These are phyloP conservation scores for Sclerotinia minor DNA, from an alignment of 2,329 filamentous ascomycete genomes.

Conservation along the genomic window DNA sequence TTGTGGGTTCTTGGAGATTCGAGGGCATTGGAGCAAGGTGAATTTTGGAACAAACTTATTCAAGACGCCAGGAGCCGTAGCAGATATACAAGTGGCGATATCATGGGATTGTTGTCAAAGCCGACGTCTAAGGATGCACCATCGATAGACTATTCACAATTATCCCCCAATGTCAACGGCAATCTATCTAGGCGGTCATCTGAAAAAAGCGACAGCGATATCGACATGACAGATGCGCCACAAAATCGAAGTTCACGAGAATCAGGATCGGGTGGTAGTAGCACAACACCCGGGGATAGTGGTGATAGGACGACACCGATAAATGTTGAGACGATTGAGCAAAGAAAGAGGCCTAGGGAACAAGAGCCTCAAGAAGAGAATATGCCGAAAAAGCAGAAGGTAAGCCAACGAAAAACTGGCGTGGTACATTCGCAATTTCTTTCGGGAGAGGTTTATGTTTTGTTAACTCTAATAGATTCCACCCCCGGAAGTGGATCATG, in stretches of 20 bases:
- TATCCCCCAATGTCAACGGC: neutral
- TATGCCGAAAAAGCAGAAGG: conserved; percentile 26
- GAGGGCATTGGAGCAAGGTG: conserved; percentile 77
- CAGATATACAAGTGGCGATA: conserved; percentile 71
- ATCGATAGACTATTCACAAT: conserved; percentile 9
- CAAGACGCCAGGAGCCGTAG: conserved; percentile 74
- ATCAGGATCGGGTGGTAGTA: conserved; percentile 19
- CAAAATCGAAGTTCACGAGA: conserved; percentile 20
- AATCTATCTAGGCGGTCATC: neutral
- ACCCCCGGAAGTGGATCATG: neutral
- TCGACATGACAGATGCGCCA: conserved; percentile 27
- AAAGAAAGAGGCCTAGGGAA: conserved; percentile 24
- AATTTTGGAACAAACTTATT: conserved; percentile 88
- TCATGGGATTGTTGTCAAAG: conserved; percentile 54
- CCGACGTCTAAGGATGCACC: conserved; percentile 42
- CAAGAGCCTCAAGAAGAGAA: conserved; percentile 5
- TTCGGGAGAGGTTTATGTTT: neutral
- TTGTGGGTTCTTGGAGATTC: conserved; percentile 97
- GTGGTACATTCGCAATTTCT: neutral
- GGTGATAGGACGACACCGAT: neutral
- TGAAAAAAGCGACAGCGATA: conserved; percentile 28
- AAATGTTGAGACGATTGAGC: conserved; percentile 10
- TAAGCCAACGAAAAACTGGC: neutral
- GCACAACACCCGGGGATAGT: conserved; percentile 9
- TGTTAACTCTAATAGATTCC: conserved; percentile 6